A percentile compares a stretch with the other conserved stretches of the same genome.
phyloP scores from a whole-genome alignment of 2,329 filamentous ascomycete species.

The Trichoderma sp. region DNA sequence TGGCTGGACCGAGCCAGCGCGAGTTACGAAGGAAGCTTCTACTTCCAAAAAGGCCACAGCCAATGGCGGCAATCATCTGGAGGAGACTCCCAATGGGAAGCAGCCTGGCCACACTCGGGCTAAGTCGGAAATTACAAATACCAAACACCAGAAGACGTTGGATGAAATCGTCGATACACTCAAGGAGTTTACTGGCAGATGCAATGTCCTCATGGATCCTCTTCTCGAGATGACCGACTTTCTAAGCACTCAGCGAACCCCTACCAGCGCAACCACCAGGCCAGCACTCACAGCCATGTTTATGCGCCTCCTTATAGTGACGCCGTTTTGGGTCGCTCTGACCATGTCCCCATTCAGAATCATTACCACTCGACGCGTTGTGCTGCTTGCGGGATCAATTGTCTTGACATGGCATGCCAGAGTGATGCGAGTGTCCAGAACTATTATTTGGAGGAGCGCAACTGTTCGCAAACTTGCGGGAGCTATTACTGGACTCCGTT shows the following conservation, averaged over 20 bases:
- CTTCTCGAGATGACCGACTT: constrained; percentile 89
- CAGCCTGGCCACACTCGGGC: constrained; percentile 43
- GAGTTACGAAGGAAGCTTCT: constrained; percentile 33
- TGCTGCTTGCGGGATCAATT: constrained; percentile 83
- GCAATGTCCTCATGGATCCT: constrained; percentile 88
- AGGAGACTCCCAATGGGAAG: constrained; percentile 29
- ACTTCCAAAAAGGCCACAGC: constrained; percentile 22
- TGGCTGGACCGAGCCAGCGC: constrained; percentile 59
- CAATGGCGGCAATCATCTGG: constrained; percentile 27
- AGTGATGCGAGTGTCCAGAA: constrained; percentile 78
- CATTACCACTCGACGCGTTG: constrained; percentile 80
- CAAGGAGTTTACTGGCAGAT: constrained; percentile 84
- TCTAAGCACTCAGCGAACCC: constrained; percentile 83
- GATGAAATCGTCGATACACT: constrained; percentile 97
- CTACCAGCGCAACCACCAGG: constrained; percentile 85
- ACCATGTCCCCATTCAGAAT: constrained; percentile 80
- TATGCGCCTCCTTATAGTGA: constrained; percentile 81
- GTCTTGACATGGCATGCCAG: constrained; percentile 89
- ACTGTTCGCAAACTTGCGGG: constrained; percentile 67
- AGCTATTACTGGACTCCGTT: constrained; percentile 76
- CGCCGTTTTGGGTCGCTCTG: constrained; percentile 81
- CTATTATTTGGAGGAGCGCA: constrained; percentile 86
- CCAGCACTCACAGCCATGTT: constrained; percentile 89
- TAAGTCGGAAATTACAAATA: constrained; percentile 59
- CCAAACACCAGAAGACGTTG: constrained; percentile 85